Evolutionary conservation across 345 rosid genomes (phyloP), one percentile per base, ranked within the genome.

Genomic region (Moricandia arvensis): DNA sequence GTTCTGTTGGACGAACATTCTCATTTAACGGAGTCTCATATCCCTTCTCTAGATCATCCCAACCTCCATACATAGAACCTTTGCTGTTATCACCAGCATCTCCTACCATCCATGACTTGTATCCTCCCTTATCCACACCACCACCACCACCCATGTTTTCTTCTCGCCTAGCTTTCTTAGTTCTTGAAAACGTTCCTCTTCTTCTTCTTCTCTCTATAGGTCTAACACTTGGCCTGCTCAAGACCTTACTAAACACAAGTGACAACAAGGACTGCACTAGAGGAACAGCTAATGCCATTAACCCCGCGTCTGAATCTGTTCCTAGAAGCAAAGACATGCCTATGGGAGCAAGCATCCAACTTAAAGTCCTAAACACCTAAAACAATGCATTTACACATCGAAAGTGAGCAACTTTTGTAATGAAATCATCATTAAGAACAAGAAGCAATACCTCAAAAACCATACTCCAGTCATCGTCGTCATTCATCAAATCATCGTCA

Each of bases 211-310:
- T 78, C 33, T 81, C 69, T 77, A 71, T 79, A 37, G 84, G 79
- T 8, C 84, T 72, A 55, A 30, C 64, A 26, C 73, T 76, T 5
- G 83, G 53, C 49, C 75, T 75, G 62, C 88, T 90, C 86, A 87
- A 80, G 12, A 86, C 86, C 80, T 78, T 87, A 68, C 81, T 86
- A 49, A 89, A 53, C 62, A 82, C 87, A 31, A 91, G 76, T 4
- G 96, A 86, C 30, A 90, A 67, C 12, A 83, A 66, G 5, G 93
- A 79, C 80, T 91, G 96, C 5, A 89, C 92, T 12, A 94, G 71
- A 12, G 98, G 98, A 77, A 91, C 91, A 4, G 89, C 98, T 78
- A 87, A 82, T 64, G 96, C 97, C 97, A 91, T 91, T 51, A 90
- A 29, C 60, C 93, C 86, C 2, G 93, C 91, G 77, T 86, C 86